Evolutionary conservation across 441 rosid genomes (phyloP), one percentile per base, ranked within the genome.

Genomic region (Omphalea diandra): DNA sequence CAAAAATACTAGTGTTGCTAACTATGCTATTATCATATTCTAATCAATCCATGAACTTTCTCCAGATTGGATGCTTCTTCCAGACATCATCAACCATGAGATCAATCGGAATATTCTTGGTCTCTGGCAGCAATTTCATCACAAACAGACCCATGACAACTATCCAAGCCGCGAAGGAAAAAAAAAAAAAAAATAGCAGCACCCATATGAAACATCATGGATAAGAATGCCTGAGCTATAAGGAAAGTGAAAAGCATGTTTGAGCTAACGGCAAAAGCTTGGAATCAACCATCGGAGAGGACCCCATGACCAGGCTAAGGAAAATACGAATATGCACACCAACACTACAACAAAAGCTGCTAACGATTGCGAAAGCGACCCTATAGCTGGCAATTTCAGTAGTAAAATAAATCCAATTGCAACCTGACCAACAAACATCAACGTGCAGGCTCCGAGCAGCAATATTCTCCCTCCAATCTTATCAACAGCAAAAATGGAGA

Each of bases 11-110:
- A n/a, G n/a, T n/a, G n/a, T n/a, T n/a, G n/a, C n/a, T n/a, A n/a
- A n/a, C n/a, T n/a, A n/a, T 14, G 18, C 33, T 54, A 54, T n/a
- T 54, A 11, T 3, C 24, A 10, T 53, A 1, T 1, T 27, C 18
- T 18, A 9, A 14, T 46, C 79, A 77, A 73, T 85, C 75, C 11
- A 79, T 65, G 68, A 86, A 84, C 17, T 68, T n/a, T 18, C 76
- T 24, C 26, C 41, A 52, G 41, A 57, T 50, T 24, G 47, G 65
- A 26, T 59, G 69, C 17, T 65, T 52, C 69, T 65, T 65, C 69
- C 69, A 65, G 29, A 65, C 57, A 4, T 50, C 1, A n/a, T 65
- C 57, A 65, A 8, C 57, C 69, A 65, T 29, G 67, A 61, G 76
- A 58, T 65, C 58, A 26, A 65, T 49, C 1, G 57, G 69, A 3